These are phyloP conservation scores for Dactylellina haptotyla DNA, from an alignment of 2,329 filamentous ascomycete genomes.

Conservation along the genomic window DNA sequence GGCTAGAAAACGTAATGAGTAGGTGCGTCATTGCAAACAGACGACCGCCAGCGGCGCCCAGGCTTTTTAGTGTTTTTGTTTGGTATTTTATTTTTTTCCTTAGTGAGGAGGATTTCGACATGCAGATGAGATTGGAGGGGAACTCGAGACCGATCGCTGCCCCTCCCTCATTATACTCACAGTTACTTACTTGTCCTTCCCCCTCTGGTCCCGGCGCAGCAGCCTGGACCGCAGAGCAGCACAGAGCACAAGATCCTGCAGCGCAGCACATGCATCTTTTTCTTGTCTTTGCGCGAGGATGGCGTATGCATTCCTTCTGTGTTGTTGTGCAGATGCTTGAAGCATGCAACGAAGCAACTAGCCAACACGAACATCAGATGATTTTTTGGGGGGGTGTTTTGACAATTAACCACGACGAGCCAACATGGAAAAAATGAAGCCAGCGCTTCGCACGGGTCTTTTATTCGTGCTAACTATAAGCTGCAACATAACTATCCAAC, in stretches of 20 bases:
- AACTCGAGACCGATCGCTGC: slow-evolving; percentile 21
- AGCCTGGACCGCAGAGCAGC: slow-evolving; percentile 27
- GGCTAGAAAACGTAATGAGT: slow-evolving; percentile 17
- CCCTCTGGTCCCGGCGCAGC: neutral
- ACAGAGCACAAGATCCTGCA: slow-evolving; percentile 38
- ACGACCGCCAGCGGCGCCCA: neutral
- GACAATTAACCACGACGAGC: slow-evolving; percentile 19
- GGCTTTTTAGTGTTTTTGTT: too few relatives aligned
- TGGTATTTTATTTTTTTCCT: too few relatives aligned
- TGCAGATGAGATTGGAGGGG: slow-evolving; percentile 50
- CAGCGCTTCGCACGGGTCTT: slow-evolving; percentile 26
- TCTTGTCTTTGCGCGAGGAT: slow-evolving; percentile 31
- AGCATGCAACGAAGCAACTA: neutral
- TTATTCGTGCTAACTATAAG: neutral
- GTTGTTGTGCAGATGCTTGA: slow-evolving; percentile 25
- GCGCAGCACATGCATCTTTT: slow-evolving; percentile 30
- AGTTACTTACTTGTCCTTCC: neutral
- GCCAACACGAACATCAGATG: slow-evolving; percentile 54
- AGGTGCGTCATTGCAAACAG: slow-evolving; percentile 41
- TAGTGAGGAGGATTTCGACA: slow-evolving; percentile 19
- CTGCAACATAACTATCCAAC: slow-evolving; percentile 34
- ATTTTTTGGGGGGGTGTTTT: slow-evolving; percentile 26
- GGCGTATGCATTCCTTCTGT: slow-evolving; percentile 29
- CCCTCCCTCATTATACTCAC: slow-evolving; percentile 4
- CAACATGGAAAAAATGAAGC: slow-evolving; percentile 5